phyloP scores from a whole-genome alignment of 1,284 basidiomycete genomes.

The Gastroboletus turbinatus region DNA sequence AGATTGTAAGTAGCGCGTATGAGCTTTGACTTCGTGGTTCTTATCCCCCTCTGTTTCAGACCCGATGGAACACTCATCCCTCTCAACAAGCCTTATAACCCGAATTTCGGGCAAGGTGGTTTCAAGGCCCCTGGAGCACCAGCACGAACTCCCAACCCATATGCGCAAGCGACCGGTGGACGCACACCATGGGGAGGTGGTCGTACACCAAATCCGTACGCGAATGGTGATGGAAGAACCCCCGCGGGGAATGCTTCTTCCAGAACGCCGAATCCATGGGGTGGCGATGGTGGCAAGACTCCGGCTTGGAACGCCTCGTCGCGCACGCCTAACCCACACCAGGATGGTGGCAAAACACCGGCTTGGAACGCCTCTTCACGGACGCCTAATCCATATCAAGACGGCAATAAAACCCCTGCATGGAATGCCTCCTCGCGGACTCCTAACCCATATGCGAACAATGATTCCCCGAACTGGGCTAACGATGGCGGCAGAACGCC shows the following conservation, averaged over 20 bases:
- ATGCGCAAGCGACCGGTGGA: constrained; percentile 33
- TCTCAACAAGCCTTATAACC: constrained; percentile 37
- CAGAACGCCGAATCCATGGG: constrained; percentile 70
- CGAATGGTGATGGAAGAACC: constrained; percentile 55
- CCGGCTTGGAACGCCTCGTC: constrained; percentile 53
- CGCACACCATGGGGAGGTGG: constrained; percentile 44
- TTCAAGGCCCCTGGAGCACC: constrained; percentile 37
- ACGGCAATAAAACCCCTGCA: constrained; percentile 51
- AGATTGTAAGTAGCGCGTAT: constrained; percentile 64
- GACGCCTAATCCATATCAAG: constrained; percentile 61
- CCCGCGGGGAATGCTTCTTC: constrained; percentile 52
- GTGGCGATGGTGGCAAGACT: constrained; percentile 54
- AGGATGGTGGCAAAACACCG: constrained; percentile 52
- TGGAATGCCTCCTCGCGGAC: constrained; percentile 59
- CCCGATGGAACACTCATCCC: constrained; percentile 55
- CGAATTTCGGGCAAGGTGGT: constrained; percentile 19
- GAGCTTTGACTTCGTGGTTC: neutral
- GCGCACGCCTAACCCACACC: constrained; percentile 72
- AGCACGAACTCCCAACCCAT: constrained; percentile 39
- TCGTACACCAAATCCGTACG: constrained; percentile 62
- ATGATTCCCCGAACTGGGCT: constrained; percentile 26
- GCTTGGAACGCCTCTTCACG: constrained; percentile 55
- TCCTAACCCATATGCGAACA: constrained; percentile 52
- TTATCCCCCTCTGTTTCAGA: constrained; percentile 34
- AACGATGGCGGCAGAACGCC: constrained; percentile 44